These are phyloP conservation scores for Aspergillus phoenicis DNA, from an alignment of 2,329 filamentous ascomycete genomes.

Conservation along the genomic window DNA sequence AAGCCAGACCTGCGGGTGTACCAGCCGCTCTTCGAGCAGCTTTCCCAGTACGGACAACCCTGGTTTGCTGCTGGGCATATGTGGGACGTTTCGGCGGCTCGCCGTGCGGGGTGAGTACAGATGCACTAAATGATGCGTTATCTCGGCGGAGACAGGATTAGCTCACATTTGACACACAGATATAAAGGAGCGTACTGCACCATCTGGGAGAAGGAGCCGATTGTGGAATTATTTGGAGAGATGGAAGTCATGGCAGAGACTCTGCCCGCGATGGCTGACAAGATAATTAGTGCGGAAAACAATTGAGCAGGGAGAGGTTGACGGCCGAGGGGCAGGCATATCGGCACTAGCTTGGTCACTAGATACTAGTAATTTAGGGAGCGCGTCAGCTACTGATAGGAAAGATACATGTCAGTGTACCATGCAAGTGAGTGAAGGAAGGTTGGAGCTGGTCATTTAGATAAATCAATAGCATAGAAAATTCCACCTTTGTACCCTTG, in stretches of 20 bases:
- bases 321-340: background rate
- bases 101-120: conserved; percentile 26
- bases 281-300: conserved; percentile 25
- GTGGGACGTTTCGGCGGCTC: conserved; percentile 35
- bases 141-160: background rate
- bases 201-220: conserved; percentile 28
- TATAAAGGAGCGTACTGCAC: conserved; percentile 31
- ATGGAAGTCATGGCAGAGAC: conserved; percentile 34
- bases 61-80: conserved; percentile 37
- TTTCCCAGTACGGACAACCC: conserved; percentile 23
- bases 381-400: background rate
- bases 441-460: too few relatives aligned
- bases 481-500: too few relatives aligned
- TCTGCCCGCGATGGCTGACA: conserved; percentile 31
- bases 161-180: conserved; percentile 7
- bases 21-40: conserved; percentile 24
- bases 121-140: background rate
- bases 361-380: background rate
- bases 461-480: too few relatives aligned
- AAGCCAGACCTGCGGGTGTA: conserved; percentile 33
- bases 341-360: background rate
- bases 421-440: background rate
- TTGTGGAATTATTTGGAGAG: conserved; percentile 29
- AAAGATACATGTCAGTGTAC: background rate
- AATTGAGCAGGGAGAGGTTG: background rate